These are phyloP conservation scores for Ceratonia siliqua DNA, from an alignment of 306 rosid species.

Conservation along the genomic window DNA sequence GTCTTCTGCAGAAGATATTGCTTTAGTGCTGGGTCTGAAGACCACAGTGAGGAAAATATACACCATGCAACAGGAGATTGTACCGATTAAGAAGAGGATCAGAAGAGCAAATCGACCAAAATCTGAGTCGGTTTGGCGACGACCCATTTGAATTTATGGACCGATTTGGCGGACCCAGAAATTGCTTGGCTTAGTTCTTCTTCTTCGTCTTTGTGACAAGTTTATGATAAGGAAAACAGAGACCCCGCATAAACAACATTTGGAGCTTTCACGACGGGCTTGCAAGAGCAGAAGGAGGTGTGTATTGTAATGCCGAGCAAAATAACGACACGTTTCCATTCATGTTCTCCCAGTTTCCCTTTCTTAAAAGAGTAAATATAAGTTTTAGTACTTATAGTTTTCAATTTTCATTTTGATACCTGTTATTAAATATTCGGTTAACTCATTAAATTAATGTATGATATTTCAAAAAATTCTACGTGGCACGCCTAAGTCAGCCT, in stretches of 20 bases:
- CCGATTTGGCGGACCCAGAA: constrained; percentile 28
- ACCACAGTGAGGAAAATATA: constrained; percentile 44
- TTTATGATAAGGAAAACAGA: not conserved
- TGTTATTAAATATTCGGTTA: no score
- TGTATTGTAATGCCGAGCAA: not conserved
- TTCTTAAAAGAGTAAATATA: no score
- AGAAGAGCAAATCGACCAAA: constrained; percentile 51
- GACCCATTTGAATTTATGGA: constrained; percentile 58
- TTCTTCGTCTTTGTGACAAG: not conserved
- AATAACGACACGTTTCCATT: not conserved
- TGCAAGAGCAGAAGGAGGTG: not conserved
- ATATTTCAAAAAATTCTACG: no score
- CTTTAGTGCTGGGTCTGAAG: not conserved
- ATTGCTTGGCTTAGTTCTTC: not conserved
- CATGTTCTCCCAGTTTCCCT: not conserved
- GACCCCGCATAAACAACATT: not conserved
- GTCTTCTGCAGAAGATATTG: constrained; percentile 16
- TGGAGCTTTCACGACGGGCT: constrained; percentile 22
- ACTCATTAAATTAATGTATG: no score
- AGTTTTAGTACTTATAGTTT: no score
- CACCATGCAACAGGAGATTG: constrained; percentile 56
- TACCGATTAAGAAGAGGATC: constrained; percentile 53
- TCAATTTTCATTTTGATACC: no score
- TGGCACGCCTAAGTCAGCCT: no score
- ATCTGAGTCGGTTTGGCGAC: constrained; percentile 59